A percentile compares a stretch with the other conserved stretches of the same genome.
phyloP scores from a whole-genome alignment of 148 eudicot genomes.

The Rhododendron ovatum region DNA sequence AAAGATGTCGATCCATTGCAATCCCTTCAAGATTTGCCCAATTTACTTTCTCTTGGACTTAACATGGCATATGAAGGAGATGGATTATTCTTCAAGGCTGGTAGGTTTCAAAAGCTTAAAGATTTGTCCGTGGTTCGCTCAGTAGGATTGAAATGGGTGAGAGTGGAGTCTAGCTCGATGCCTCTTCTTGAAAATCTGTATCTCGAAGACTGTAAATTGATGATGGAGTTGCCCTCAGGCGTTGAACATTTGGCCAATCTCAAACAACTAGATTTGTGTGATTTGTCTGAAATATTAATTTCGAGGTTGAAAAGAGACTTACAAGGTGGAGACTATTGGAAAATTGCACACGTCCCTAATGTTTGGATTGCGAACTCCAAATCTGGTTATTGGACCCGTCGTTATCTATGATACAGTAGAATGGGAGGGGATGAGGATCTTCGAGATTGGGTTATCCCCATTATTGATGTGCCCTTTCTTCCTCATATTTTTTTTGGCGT shows the following conservation, averaged over 20 bases:
- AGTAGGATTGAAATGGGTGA: background rate
- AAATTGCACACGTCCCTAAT: no score
- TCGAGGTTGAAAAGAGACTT: no score
- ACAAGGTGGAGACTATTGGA: no score
- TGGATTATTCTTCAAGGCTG: conserved; percentile 11
- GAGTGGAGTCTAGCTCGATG: background rate
- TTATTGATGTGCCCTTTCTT: no score
- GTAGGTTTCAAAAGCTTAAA: conserved; percentile 17
- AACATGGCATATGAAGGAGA: conserved; percentile 15
- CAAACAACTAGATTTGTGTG: accelerated
- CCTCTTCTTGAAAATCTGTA: background rate
- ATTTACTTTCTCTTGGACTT: background rate
- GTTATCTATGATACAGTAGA: no score
- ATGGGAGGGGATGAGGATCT: no score
- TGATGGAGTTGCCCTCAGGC: background rate
- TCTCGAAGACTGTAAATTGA: background rate
- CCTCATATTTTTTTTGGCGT: no score
- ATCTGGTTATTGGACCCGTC: no score
- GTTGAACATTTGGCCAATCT: no score
- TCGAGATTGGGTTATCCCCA: no score
- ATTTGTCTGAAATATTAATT: no score
- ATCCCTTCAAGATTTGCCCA: background rate
- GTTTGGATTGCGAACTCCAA: no score
- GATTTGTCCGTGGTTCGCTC: background rate
- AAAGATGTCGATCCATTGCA: background rate